Evolutionary conservation across 2,329 filamentous ascomycete species (phyloP).

Genomic region (Arthrobotrys sphaeroides): DNA sequence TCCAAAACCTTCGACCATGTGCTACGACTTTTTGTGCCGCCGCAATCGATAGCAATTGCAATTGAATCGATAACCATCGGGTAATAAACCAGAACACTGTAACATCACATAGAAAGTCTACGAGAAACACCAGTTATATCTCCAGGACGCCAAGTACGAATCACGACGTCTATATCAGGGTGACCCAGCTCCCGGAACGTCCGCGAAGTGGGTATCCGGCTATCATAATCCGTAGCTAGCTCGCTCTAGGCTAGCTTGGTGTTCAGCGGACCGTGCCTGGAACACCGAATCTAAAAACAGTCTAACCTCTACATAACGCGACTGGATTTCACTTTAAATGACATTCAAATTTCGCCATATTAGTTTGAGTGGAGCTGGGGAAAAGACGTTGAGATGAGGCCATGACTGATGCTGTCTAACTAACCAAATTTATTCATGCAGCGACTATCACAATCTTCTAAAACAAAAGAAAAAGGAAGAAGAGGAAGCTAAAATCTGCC

Average conservation of each 20-base stretch:
- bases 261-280: constrained; percentile 40
- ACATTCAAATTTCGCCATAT: constrained; percentile 54
- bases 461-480: background rate
- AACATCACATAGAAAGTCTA: constrained; percentile 17
- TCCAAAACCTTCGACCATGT: constrained; percentile 3
- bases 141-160: constrained; percentile 13
- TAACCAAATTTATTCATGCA: constrained; percentile 14
- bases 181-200: constrained; percentile 38
- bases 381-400: constrained; percentile 32
- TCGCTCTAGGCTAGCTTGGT: constrained; percentile 1
- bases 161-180: constrained; percentile 19
- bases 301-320: constrained; percentile 22
- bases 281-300: constrained; percentile 21
- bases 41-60: background rate
- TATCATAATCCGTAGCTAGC: constrained; percentile 18
- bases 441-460: constrained; percentile 48
- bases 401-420: constrained; percentile 14
- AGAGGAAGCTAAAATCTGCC: constrained; percentile 15
- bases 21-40: background rate
- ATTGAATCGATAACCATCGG: background rate
- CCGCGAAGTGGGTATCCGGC: constrained; percentile 38
- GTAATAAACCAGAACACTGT: constrained; percentile 6
- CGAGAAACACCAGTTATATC: background rate
- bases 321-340: constrained; percentile 45
- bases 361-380: constrained; percentile 26